phyloP scores from a whole-genome alignment of 768 basidiomycete genomes.

The Tricholoma bakamatsutake region DNA sequence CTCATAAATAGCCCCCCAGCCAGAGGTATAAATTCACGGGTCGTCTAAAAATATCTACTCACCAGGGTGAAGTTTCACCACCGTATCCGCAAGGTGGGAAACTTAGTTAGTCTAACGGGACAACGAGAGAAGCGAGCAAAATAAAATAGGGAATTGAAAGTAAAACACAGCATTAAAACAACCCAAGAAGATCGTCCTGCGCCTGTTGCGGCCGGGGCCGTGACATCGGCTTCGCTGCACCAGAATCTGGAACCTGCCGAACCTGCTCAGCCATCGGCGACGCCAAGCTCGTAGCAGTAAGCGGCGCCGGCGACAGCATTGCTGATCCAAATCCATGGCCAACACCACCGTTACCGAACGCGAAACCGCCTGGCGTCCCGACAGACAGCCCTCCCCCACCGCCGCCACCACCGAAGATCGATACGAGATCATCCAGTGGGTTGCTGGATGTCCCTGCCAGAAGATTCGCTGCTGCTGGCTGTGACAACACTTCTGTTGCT shows the following conservation, averaged over 20 bases:
- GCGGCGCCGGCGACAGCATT: slow-evolving; percentile 25
- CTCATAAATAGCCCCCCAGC: no score
- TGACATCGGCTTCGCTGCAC: slow-evolving; percentile 5
- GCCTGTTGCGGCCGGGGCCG: slow-evolving; percentile 25
- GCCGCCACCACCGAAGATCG: slow-evolving; percentile 74
- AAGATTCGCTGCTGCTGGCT: slow-evolving; percentile 68
- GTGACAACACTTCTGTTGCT: slow-evolving; percentile 66
- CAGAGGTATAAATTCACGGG: no score
- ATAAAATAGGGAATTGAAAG: background rate
- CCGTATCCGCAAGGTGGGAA: no score
- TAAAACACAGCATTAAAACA: slow-evolving; percentile 34
- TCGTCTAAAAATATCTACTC: no score
- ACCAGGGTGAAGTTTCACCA: no score
- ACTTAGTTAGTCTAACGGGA: background rate
- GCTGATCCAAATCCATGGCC: slow-evolving; percentile 16
- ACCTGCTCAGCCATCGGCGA: slow-evolving; percentile 14
- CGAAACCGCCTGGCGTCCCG: slow-evolving; percentile 16
- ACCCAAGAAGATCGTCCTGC: slow-evolving; percentile 46
- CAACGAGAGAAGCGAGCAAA: background rate
- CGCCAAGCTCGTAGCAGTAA: slow-evolving; percentile 14
- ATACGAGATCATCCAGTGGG: slow-evolving; percentile 89
- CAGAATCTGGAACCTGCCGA: slow-evolving; percentile 6
- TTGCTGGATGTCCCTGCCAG: slow-evolving; percentile 79
- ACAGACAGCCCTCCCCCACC: slow-evolving; percentile 24
- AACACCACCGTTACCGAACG: slow-evolving; percentile 15